Evolutionary conservation across 2,329 filamentous ascomycete species (phyloP), one percentile per base, ranked within the genome.

Genomic region (Phyllosticta ampelicida): DNA sequence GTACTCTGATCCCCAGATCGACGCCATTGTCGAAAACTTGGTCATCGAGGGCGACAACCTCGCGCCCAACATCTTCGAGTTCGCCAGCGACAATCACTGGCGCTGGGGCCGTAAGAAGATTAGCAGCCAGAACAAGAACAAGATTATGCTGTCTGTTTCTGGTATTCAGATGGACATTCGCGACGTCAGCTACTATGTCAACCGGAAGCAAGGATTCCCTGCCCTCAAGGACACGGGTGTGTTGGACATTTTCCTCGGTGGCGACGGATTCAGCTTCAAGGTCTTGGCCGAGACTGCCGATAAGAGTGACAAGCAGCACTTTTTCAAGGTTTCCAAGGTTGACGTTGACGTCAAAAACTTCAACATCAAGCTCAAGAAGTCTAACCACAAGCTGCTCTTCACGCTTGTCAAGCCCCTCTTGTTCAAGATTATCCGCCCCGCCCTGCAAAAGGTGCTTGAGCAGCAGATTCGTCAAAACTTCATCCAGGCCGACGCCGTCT

Each of bases 41-140:
- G 87, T 96, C 51, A 82, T 99, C 55, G 94, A 99, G 76, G 91
- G 89, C 63, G 91, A 97, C 78, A 99, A 99, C 75, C 85, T 99
- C 65, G 90, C 91, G 75, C 94, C 94, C 62, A 99, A 99, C 66
- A 80, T 92, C 5, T 73, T 95, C 48, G 92, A 99, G 72, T 80
- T 97, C 61, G 83, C 85, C 60, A 94, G 85, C 69, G 91, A 97
- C 76, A 94, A 97, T 77, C 95, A 94, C 77, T 90, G 91, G 82
- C 86, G 89, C 64, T 96, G 88, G 85, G 94, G 92, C 44, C 90
- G 94, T 69, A 96, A 95, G 84, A 86, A 86, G 71, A 80, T 90
- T 65, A 77, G 81, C 66, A 95, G 82, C 79, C 89, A 86, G 78
- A 86, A 84, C 73, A 86, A 89, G 74, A 91, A 96, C 74, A 86